Conservation (phyloP, 1,284 basidiomycete species). For the Marasmius tenuissimus region DNA sequence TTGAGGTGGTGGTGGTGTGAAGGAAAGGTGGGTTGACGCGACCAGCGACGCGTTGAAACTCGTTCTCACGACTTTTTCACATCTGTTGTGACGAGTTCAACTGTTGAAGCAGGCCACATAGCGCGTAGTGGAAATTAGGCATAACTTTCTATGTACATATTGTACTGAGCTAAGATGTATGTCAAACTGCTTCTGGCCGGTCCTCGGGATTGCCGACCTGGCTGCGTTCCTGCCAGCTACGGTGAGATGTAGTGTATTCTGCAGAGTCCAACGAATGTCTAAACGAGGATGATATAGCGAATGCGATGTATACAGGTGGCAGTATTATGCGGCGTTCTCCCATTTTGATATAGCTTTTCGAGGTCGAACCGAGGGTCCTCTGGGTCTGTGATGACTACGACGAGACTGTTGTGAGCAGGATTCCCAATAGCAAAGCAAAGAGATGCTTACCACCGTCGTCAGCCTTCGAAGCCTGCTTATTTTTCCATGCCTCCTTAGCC, state of each 20-base stretch:
- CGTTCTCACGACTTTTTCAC: slow-evolving; percentile 9
- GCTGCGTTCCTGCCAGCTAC: background rate
- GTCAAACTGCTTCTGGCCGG: no score
- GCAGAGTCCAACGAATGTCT: background rate
- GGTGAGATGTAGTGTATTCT: background rate
- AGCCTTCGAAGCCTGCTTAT: slow-evolving; percentile 61
- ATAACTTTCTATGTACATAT: background rate
- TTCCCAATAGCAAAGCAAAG: slow-evolving; percentile 1
- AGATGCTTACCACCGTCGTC: slow-evolving; percentile 53
- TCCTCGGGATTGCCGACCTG: background rate
- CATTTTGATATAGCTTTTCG: slow-evolving; percentile 86
- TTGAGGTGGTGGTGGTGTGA: background rate
- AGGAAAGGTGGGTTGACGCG: background rate
- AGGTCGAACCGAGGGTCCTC: slow-evolving; percentile 96
- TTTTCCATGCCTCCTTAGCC: slow-evolving; percentile 90
- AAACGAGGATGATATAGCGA: background rate
- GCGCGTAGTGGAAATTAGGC: background rate
- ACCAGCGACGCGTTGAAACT: slow-evolving; percentile 5
- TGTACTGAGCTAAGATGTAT: background rate
- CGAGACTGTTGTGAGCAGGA: slow-evolving; percentile 21
- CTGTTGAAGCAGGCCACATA: background rate
- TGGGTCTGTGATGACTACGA: slow-evolving; percentile 84
- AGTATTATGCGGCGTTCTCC: slow-evolving; percentile 57
- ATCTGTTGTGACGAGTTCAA: background rate
- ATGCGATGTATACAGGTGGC: background rate